These are phyloP conservation scores for Parastagonospora nodorum DNA, from an alignment of 2,329 filamentous ascomycete genomes.

Conservation along the genomic window DNA sequence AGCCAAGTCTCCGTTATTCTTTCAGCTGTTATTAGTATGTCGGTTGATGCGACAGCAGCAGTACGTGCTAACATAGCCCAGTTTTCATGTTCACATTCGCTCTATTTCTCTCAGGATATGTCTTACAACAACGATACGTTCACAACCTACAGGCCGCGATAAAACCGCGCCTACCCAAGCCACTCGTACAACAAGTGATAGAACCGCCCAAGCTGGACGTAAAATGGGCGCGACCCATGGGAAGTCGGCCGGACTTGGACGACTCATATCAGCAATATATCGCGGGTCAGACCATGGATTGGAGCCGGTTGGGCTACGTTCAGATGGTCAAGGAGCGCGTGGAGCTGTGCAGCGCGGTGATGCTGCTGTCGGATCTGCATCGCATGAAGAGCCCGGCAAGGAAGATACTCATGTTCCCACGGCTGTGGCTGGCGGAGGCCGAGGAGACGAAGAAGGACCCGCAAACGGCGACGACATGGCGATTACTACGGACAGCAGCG, in stretches of 20 bases:
- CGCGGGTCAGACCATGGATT: slow-evolving; percentile 47
- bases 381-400: slow-evolving; percentile 52
- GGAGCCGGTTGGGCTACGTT: slow-evolving; percentile 54
- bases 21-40: slow-evolving; percentile 67
- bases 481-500: slow-evolving; percentile 52
- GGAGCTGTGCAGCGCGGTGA: slow-evolving; percentile 56
- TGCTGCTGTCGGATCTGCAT: slow-evolving; percentile 55
- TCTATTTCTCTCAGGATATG: slow-evolving; percentile 86
- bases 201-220: slow-evolving; percentile 40
- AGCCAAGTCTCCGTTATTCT: slow-evolving; percentile 72
- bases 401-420: slow-evolving; percentile 53
- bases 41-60: neutral
- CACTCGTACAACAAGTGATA: slow-evolving; percentile 43
- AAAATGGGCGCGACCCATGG: slow-evolving; percentile 45
- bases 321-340: slow-evolving; percentile 52
- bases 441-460: slow-evolving; percentile 48
- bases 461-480: slow-evolving; percentile 50
- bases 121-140: slow-evolving; percentile 84
- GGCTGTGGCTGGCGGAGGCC: slow-evolving; percentile 38
- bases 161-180: slow-evolving; percentile 56
- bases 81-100: slow-evolving; percentile 79
- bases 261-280: slow-evolving; percentile 40
- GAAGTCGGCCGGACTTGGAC: slow-evolving; percentile 31
- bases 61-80: slow-evolving; percentile 18
- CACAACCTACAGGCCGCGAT: slow-evolving; percentile 77